Conservation (phyloP, 225 moss, liverwort and hornwort species). For the Pseudoscleropodium purum region DNA sequence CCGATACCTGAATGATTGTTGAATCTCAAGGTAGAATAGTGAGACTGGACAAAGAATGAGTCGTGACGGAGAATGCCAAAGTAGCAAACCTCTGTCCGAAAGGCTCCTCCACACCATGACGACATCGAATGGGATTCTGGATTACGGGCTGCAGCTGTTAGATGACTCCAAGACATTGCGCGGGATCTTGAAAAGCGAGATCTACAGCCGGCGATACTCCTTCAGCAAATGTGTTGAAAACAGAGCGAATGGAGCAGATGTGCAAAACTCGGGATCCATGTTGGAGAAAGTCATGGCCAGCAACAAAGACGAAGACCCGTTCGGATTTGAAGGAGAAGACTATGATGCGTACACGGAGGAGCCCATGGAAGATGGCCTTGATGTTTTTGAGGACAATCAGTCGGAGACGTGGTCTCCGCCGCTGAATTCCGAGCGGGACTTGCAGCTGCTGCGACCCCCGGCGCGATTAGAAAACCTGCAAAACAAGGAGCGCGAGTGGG, state of each 20-base stretch:
- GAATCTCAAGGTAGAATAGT: neutral
- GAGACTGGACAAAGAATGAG: neutral
- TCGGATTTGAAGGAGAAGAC: constrained; percentile 16
- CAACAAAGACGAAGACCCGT: constrained; percentile 3
- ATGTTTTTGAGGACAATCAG: constrained; percentile 12
- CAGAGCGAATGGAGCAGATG: constrained; percentile 15
- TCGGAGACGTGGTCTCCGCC: constrained; percentile 15
- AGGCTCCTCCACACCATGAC: constrained; percentile 11
- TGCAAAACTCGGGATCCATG: neutral
- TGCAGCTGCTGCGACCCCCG: constrained; percentile 34
- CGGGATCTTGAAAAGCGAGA: constrained; percentile 18
- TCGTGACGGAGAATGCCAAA: neutral
- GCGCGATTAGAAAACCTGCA: constrained; percentile 16
- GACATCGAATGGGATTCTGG: constrained; percentile 19
- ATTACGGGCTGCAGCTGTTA: constrained; percentile 25
- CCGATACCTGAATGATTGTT: neutral
- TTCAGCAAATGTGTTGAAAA: constrained; percentile 6
- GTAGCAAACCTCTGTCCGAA: constrained; percentile 1
- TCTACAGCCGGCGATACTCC: constrained; percentile 24
- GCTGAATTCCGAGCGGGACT: constrained; percentile 21
- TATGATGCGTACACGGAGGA: constrained; percentile 16
- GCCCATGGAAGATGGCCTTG: constrained; percentile 7
- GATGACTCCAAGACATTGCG: constrained; percentile 20
- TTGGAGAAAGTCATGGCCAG: constrained; percentile 4
- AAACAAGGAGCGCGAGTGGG: constrained; percentile 32